Conservation (phyloP, 768 basidiomycete genomes). For the Tylopilus cervinicoccineus region DNA sequence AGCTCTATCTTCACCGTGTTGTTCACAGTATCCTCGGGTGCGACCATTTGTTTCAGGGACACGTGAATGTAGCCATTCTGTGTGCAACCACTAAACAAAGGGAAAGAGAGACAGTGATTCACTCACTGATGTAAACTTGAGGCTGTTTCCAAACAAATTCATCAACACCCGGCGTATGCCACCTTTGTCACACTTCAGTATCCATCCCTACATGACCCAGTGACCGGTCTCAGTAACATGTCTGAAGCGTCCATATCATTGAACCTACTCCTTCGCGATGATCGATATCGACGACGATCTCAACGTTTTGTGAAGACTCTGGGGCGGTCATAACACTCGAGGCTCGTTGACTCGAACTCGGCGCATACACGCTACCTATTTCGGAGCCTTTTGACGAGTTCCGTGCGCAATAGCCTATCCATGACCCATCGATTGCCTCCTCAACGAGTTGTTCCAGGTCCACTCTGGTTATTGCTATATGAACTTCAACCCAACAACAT, state of each 20-base stretch:
- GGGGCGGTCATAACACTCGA: slow-evolving; percentile 37
- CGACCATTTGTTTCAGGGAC: slow-evolving; percentile 67
- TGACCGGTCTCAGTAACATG: slow-evolving; percentile 8
- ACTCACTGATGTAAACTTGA: slow-evolving; percentile 85
- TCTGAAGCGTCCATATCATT: neutral
- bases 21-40: slow-evolving; percentile 46
- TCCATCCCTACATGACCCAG: slow-evolving; percentile 68
- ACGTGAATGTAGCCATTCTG: slow-evolving; percentile 89
- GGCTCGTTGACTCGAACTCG: slow-evolving; percentile 47
- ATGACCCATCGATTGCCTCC: slow-evolving; percentile 89
- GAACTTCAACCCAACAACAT: neutral
- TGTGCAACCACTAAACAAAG: slow-evolving; percentile 4
- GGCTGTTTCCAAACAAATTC: slow-evolving; percentile 92
- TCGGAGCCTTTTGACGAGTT: slow-evolving; percentile 67
- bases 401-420: slow-evolving; percentile 88
- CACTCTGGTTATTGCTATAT: slow-evolving; percentile 37
- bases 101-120: neutral
- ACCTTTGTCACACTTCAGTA: slow-evolving; percentile 83
- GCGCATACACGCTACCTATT: slow-evolving; percentile 91
- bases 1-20: slow-evolving; percentile 75
- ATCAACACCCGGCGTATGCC: slow-evolving; percentile 89
- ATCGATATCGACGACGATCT: slow-evolving; percentile 86
- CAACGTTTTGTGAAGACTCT: slow-evolving; percentile 50
- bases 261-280: slow-evolving; percentile 57
- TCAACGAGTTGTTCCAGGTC: slow-evolving; percentile 81